These are phyloP conservation scores for Hydrangea macrophylla DNA, from an alignment of 148 eudicot genomes.

Conservation along the genomic window DNA sequence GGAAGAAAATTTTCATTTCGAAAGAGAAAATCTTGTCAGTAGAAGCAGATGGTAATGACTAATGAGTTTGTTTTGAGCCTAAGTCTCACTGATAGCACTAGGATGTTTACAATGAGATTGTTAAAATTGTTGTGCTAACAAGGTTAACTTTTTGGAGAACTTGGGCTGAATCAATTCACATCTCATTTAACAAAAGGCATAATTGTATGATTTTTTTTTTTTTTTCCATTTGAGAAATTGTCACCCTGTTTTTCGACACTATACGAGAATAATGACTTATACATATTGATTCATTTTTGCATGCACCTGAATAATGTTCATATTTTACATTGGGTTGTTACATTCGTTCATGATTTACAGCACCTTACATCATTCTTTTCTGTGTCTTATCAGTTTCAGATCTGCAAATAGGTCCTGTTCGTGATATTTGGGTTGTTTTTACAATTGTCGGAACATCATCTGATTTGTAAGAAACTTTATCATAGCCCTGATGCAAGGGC, in stretches of 20 bases:
- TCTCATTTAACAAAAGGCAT: not conserved
- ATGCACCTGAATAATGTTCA: not conserved
- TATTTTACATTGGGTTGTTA: not conserved
- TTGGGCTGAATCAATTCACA: not conserved
- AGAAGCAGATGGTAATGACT: not conserved
- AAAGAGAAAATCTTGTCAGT: not conserved
- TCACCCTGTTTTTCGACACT: not conserved
- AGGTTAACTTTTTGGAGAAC: not conserved
- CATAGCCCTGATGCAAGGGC: conserved; percentile 76
- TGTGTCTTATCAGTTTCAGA: conserved; percentile 27
- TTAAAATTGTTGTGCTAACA: not conserved
- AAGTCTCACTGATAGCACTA: not conserved
- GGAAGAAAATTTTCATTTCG: not conserved
- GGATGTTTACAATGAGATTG: not conserved
- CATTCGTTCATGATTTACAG: not conserved
- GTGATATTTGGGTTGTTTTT: not conserved
- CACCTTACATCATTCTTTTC: not conserved
- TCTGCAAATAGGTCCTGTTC: conserved; percentile 16
- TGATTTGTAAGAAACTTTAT: conserved; percentile 9
- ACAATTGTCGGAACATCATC: conserved; percentile 6
- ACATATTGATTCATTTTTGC: not conserved
- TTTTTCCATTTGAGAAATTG: not conserved
- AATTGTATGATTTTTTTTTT: no score
- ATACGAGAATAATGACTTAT: not conserved
- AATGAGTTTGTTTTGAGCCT: not conserved